Base-by-base conservation (phyloP, 768 basidiomycete genomes). In the Boletus barrowsii region DNA sequence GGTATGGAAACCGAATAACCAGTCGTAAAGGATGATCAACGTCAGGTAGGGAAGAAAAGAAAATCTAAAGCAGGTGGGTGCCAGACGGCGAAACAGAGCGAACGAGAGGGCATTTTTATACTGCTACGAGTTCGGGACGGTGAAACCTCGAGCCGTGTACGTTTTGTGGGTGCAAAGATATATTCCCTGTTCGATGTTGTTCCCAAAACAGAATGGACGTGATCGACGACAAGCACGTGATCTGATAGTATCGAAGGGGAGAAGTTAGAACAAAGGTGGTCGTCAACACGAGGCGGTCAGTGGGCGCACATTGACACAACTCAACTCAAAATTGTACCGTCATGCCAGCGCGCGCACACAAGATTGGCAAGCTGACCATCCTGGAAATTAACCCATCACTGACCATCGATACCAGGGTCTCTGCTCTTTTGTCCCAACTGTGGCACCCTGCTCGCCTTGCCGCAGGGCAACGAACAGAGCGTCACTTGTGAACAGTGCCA, bases 341-440 rank as follows among this genome's bases (percentile, higher is more conserved):
- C 40, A 68, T 67, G 66, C 51, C 67, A n/a, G 54, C 59, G 17
- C 62, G 62, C n/a, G 76, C 79, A 26, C 73, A 80, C 62, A 80
- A 79, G 67, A 78, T 81, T 44, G 80, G 80, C 75, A 54, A 49
- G 76, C 65, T 24, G 30, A 1, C 30, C 32, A 41, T 30, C 29
- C 10, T 11, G 36, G 57, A 24, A 29, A 18, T 50, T 10, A 9
- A 20, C 10, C 10, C 8, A 35, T 47, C 15, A 42, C 51, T 55
- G 42, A 58, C 45, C 29, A 15, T 54, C 43, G 43, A 24, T 36
- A 49, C 13, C 63, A 88, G 97, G 96, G 49, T 95, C 94, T 1
- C 77, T 98, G 24, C 76, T 98, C 39, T 98, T 99, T 74, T 99
- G 97, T 73, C 92, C 93, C 2, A 78, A 84, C 55, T 99, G 97